Percentiles rank a stretch among this genome's conserved stretches.
phyloP scores from a whole-genome alignment of 2,329 filamentous ascomycete genomes.

The Hysterium pulicare region DNA sequence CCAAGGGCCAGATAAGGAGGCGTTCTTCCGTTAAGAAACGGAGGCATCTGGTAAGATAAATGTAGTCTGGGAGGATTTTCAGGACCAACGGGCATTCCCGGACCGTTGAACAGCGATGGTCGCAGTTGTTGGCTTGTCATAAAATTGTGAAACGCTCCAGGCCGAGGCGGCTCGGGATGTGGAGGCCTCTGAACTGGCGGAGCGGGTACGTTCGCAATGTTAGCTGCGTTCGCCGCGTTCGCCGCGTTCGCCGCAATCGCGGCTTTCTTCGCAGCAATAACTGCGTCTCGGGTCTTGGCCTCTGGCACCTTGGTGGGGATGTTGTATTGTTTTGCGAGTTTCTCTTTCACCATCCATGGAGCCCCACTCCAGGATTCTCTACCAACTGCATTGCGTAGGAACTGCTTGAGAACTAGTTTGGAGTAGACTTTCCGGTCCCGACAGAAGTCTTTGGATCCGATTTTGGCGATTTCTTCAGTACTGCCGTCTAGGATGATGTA shows the following conservation, averaged over 20 bases:
- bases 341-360: conserved; percentile 88
- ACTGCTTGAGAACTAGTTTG: conserved; percentile 87
- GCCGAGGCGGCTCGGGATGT: conserved; percentile 29
- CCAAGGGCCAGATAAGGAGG: conserved; percentile 2
- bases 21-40: conserved; percentile 2
- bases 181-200: conserved; percentile 2
- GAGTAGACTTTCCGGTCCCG: conserved; percentile 91
- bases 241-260: conserved; percentile 54
- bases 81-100: no score
- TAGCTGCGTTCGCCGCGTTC: conserved; percentile 3
- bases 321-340: conserved; percentile 77
- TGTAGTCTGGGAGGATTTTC: conserved; percentile 5
- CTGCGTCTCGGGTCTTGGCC: conserved; percentile 32
- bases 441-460: conserved; percentile 60
- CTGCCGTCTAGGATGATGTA: conserved; percentile 30
- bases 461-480: conserved; percentile 47
- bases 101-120: no score
- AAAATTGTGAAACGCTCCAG: conserved; percentile 49
- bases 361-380: conserved; percentile 94
- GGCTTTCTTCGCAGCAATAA: conserved; percentile 58
- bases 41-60: conserved; percentile 3
- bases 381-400: conserved; percentile 91
- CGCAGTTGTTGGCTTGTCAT: conserved; percentile 46
- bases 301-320: conserved; percentile 81
- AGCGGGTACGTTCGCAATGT: conserved; percentile 49